A percentile compares a stretch with the other conserved stretches of the same genome.
phyloP scores from a whole-genome alignment of 345 rosid genomes.

The Eucalyptus marginata region DNA sequence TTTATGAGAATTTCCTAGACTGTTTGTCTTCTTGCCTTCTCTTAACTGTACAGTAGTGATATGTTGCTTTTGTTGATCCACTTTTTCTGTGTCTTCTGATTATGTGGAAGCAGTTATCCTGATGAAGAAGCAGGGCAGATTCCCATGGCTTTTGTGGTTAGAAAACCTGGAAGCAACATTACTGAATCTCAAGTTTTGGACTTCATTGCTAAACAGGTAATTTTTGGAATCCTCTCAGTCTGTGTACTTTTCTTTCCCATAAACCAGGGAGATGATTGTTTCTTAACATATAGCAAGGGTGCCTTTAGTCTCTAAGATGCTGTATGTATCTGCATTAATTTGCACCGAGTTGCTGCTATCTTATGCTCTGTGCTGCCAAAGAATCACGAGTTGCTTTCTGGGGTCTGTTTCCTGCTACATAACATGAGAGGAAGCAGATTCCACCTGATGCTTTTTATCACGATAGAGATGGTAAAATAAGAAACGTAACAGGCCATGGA shows the following conservation, averaged over 20 bases:
- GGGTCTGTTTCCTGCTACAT: background rate
- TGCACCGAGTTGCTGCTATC: background rate
- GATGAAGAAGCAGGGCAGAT: conserved; percentile 94
- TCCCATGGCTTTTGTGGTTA: conserved; percentile 96
- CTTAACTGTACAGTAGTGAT: background rate
- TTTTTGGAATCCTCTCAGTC: background rate
- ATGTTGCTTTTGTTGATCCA: background rate
- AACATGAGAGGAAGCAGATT: background rate
- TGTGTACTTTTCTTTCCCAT: background rate
- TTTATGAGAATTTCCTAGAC: background rate
- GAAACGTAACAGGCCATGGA: background rate
- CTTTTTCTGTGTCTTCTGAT: background rate
- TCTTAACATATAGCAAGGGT: background rate
- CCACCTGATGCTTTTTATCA: background rate
- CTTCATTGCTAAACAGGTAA: conserved; percentile 65
- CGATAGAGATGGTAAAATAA: background rate
- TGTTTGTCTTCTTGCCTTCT: background rate
- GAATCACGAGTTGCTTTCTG: background rate
- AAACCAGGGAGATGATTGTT: background rate
- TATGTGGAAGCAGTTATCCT: conserved; percentile 46
- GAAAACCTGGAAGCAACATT: conserved; percentile 54
- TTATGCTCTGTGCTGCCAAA: background rate
- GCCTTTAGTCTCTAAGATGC: background rate
- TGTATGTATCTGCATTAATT: background rate
- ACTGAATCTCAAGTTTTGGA: conserved; percentile 58